phyloP scores from a whole-genome alignment of 495 filamentous ascomycete genomes.

The Schizothecium vesticola region DNA sequence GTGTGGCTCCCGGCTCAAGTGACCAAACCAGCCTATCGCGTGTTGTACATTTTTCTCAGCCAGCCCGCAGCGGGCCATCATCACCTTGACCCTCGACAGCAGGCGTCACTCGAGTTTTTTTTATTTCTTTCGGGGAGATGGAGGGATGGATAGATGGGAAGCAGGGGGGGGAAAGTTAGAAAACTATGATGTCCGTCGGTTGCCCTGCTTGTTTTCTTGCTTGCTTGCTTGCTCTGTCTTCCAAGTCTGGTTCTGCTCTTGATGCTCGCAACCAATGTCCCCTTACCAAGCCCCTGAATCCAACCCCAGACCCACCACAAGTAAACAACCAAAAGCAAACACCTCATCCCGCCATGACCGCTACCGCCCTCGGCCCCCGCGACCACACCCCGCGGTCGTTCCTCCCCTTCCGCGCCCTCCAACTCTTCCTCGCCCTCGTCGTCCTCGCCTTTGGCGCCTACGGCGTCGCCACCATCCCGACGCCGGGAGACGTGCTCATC shows the following conservation, averaged over 20 bases:
- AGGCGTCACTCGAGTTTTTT: too few relatives aligned
- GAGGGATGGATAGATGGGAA: too few relatives aligned
- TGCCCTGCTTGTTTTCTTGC: too few relatives aligned
- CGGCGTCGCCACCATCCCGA: conserved; percentile 34
- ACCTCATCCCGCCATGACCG: not conserved
- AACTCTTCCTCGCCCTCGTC: conserved; percentile 59
- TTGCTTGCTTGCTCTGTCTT: not conserved
- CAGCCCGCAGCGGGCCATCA: too few relatives aligned
- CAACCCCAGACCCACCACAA: not conserved
- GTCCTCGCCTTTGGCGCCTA: conserved; percentile 64
- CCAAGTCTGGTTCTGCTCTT: too few relatives aligned
- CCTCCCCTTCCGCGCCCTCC: conserved; percentile 55
- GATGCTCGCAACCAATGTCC: too few relatives aligned
- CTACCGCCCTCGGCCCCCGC: conserved; percentile 13
- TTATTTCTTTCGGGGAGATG: too few relatives aligned
- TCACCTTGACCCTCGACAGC: too few relatives aligned
- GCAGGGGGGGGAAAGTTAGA: too few relatives aligned
- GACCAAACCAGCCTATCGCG: not conserved
- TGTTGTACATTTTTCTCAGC: not conserved
- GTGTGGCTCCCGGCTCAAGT: not conserved
- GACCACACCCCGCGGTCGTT: conserved; percentile 46
- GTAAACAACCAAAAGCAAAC: not conserved
- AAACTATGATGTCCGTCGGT: too few relatives aligned
- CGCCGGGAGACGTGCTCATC: conserved; percentile 28
- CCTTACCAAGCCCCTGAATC: too few relatives aligned